Conservation (phyloP, 805 yeast species). For the Groenewaldozyma tartarivorans region DNA sequence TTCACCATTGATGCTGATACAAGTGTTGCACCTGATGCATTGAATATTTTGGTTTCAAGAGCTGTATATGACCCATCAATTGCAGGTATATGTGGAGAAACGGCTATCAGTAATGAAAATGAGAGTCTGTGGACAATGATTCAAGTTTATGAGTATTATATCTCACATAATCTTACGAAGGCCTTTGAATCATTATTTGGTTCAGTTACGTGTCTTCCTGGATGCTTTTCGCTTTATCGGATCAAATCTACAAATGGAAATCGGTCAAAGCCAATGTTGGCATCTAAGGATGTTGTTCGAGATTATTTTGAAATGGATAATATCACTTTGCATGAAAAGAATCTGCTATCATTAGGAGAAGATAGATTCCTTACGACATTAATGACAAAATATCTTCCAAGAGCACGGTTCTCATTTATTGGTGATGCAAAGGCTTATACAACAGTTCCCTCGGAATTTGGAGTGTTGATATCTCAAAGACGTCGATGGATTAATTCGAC, state of each 20-base stretch:
- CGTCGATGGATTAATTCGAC: constrained; percentile 97
- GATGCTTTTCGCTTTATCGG: constrained; percentile 87
- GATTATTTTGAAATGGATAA: constrained; percentile 61
- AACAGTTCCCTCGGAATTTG: constrained; percentile 71
- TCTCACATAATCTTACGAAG: constrained; percentile 88
- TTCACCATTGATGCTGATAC: constrained; percentile 96
- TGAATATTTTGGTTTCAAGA: constrained; percentile 82
- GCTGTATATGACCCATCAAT: constrained; percentile 76
- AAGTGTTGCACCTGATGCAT: constrained; percentile 70
- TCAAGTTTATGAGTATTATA: constrained; percentile 88
- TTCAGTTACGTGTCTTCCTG: constrained; percentile 90
- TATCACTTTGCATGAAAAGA: constrained; percentile 74
- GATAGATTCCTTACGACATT: constrained; percentile 78
- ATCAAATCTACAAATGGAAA: constrained; percentile 55
- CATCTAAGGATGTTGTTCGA: constrained; percentile 46
- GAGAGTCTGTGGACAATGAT: constrained; percentile 85
- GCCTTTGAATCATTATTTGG: constrained; percentile 92
- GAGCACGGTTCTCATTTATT: constrained; percentile 74
- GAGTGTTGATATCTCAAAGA: constrained; percentile 76
- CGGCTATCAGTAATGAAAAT: constrained; percentile 75
- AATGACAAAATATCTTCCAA: constrained; percentile 83
- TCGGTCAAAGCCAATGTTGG: constrained; percentile 44
- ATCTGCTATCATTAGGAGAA: constrained; percentile 77
- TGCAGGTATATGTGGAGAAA: constrained; percentile 94
- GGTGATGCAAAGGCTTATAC: constrained; percentile 91